These are phyloP conservation scores for Tuber microsphaerosporum DNA, from an alignment of 495 filamentous ascomycete species.

Conservation along the genomic window DNA sequence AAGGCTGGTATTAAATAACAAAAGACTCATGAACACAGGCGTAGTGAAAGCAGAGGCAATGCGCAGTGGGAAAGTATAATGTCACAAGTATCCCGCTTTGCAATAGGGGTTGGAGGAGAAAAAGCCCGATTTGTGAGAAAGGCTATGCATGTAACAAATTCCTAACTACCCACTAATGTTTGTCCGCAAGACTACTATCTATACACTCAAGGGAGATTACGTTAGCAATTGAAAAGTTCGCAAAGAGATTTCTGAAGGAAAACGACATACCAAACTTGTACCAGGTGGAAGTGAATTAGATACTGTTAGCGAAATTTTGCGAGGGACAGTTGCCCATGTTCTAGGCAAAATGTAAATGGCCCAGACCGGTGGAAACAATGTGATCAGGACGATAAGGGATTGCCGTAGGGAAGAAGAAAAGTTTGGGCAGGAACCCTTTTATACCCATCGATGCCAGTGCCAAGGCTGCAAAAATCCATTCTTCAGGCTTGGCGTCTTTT, in stretches of 20 bases:
- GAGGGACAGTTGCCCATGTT: constrained; percentile 36
- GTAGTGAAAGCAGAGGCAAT: not conserved
- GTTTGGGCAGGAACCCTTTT: not conserved
- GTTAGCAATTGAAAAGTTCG: constrained; percentile 16
- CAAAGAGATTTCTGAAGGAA: not conserved
- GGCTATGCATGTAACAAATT: not conserved
- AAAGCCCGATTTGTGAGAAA: not conserved
- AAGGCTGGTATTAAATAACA: constrained; percentile 18
- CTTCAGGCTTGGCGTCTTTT: not conserved
- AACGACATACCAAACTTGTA: constrained; percentile 36
- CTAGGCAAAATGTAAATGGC: constrained; percentile 36
- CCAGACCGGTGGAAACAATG: constrained; percentile 27
- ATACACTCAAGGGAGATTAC: not conserved
- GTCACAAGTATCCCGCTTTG: constrained; percentile 4
- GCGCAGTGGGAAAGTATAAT: not conserved
- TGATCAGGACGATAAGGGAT: constrained; percentile 38
- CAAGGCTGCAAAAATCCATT: not conserved
- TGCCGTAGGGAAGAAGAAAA: not conserved
- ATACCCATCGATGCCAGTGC: not conserved
- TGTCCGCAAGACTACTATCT: constrained; percentile 40
- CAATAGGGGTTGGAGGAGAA: not conserved
- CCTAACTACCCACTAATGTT: constrained; percentile 12
- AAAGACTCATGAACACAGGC: constrained; percentile 8
- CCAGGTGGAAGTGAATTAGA: constrained; percentile 32
- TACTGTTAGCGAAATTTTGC: constrained; percentile 41